Percentiles rank a stretch among this genome's conserved stretches.
phyloP scores from a whole-genome alignment of 139 green algal genomes.

The Zygnema cylindricum region DNA sequence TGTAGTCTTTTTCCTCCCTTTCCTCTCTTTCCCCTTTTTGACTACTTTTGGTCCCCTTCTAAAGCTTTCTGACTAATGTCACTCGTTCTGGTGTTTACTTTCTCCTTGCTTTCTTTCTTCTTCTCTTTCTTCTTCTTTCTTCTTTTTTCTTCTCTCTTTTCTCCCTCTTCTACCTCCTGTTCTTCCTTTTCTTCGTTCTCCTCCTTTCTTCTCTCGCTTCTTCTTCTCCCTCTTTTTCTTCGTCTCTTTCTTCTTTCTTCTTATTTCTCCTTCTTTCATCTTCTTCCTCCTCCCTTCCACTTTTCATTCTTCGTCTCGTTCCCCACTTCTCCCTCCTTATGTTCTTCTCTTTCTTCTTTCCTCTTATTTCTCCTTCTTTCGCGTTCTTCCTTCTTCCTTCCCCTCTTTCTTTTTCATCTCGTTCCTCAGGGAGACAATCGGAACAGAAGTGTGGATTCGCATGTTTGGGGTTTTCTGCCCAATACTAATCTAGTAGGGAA shows the following conservation, averaged over 20 bases:
- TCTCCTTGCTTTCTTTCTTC: neutral
- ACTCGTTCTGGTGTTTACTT: neutral
- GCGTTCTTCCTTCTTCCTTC: neutral
- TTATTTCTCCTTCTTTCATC: neutral
- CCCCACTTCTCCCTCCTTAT: neutral
- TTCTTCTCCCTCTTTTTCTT: neutral
- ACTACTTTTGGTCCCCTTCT: no score
- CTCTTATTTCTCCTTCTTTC: neutral
- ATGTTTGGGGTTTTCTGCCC: constrained; percentile 19
- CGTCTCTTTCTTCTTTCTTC: neutral
- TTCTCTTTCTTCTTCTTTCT: neutral
- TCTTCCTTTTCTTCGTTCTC: neutral
- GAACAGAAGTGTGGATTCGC: constrained; percentile 33
- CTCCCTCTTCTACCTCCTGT: constrained; percentile 3
- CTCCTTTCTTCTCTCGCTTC: neutral
- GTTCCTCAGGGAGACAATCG: constrained; percentile 26
- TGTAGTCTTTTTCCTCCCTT: no score
- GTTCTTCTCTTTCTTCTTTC: neutral
- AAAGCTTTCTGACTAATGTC: neutral
- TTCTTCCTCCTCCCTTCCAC: neutral
- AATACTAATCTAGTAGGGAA: neutral
- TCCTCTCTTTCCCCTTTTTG: neutral
- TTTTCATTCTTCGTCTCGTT: neutral
- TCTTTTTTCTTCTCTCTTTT: no score
- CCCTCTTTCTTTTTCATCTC: neutral